Conservation (phyloP, 176 grass and related monocot genomes). For the Cenchrus purpureus region DNA sequence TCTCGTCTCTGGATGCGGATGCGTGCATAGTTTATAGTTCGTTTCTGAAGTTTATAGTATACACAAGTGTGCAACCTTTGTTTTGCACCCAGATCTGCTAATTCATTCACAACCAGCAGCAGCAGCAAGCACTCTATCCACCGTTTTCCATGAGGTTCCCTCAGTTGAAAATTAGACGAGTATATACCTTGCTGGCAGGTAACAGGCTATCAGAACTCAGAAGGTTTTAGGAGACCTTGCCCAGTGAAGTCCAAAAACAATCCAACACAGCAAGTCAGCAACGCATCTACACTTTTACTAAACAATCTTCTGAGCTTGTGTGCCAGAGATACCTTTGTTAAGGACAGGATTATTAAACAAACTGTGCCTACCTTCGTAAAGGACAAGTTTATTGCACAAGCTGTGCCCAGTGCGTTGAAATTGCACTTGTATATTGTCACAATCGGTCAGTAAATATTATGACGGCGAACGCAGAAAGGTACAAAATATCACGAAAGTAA, state of each 20-base stretch:
- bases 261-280: neutral
- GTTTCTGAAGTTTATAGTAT: neutral
- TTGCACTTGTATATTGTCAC: neutral
- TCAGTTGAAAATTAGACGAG: neutral
- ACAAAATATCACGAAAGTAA: neutral
- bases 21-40: neutral
- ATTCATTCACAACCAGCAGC: neutral
- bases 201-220: neutral
- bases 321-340: neutral
- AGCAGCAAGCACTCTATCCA: neutral
- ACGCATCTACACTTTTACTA: neutral
- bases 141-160: neutral
- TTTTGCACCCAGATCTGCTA: neutral
- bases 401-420: neutral
- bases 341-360: constrained; percentile 10
- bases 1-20: constrained; percentile 12
- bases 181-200: neutral
- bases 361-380: neutral
- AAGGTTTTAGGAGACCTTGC: neutral
- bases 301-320: neutral
- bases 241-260: neutral
- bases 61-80: neutral
- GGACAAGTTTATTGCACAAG: constrained; percentile 8
- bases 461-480: neutral
- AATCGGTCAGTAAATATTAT: neutral